These are phyloP conservation scores for Guadua angustifolia DNA, from an alignment of 176 grass and related monocot genomes.

Conservation along the genomic window DNA sequence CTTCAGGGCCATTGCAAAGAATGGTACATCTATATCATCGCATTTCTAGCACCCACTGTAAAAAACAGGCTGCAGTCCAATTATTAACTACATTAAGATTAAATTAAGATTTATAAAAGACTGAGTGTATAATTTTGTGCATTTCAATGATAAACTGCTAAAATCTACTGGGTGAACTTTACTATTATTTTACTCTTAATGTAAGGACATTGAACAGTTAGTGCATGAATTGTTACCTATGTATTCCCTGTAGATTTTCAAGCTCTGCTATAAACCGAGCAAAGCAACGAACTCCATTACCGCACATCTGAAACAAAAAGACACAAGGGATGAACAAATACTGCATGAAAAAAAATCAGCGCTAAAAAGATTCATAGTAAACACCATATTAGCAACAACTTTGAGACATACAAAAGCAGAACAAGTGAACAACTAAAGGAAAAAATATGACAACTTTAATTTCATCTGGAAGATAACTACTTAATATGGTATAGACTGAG, in stretches of 20 bases:
- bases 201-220: background rate
- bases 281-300: conserved; percentile 92
- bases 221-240: conserved; percentile 53
- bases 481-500: conserved; percentile 2
- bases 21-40: conserved; percentile 14
- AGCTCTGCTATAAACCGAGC: conserved; percentile 85
- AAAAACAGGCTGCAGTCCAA: background rate
- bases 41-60: background rate
- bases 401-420: background rate
- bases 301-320: conserved; percentile 87
- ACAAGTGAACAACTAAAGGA: background rate
- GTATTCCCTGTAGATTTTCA: conserved; percentile 80
- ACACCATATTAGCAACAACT: background rate
- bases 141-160: conserved; percentile 10
- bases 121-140: background rate
- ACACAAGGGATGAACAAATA: conserved; percentile 6
- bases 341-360: conserved; percentile 22
- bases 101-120: conserved; percentile 2
- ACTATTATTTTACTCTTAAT: background rate
- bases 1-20: conserved; percentile 33
- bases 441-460: background rate
- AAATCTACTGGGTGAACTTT: conserved; percentile 19
- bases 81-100: conserved; percentile 21
- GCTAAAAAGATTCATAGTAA: background rate
- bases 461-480: background rate